Evolutionary conservation across 2,329 filamentous ascomycete species (phyloP).

Genomic region (Rachicladosporium sp.): DNA sequence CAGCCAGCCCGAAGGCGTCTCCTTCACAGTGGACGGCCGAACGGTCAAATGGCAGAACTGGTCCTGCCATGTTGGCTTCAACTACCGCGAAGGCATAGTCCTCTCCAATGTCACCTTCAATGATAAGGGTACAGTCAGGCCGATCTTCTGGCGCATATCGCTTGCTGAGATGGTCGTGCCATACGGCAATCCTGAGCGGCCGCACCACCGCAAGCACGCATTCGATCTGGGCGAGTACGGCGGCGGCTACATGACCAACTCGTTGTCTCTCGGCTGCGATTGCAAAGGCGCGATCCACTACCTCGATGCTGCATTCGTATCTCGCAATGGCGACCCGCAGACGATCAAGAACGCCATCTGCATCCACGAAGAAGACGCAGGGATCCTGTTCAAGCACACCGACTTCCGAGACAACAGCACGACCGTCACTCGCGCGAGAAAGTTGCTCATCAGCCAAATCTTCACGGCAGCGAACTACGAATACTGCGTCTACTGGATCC

Average conservation of each 20-base stretch:
- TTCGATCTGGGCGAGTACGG: slow-evolving; percentile 67
- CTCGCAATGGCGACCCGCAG: slow-evolving; percentile 33
- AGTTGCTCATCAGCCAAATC: slow-evolving; percentile 74
- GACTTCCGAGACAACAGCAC: slow-evolving; percentile 79
- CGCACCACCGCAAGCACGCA: slow-evolving; percentile 69
- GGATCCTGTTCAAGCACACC: slow-evolving; percentile 72
- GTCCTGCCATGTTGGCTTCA: slow-evolving; percentile 83
- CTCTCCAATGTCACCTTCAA: slow-evolving; percentile 79
- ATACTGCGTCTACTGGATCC: slow-evolving; percentile 73
- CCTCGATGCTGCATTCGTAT: slow-evolving; percentile 45
- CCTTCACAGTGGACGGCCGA: slow-evolving; percentile 61
- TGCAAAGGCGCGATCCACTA: slow-evolving; percentile 84
- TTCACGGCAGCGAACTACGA: slow-evolving; percentile 92
- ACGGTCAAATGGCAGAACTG: slow-evolving; percentile 79
- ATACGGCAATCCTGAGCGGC: slow-evolving; percentile 65
- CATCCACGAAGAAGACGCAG: slow-evolving; percentile 80
- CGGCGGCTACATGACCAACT: slow-evolving; percentile 9
- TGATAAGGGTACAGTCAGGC: slow-evolving; percentile 59
- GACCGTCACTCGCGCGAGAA: slow-evolving; percentile 70
- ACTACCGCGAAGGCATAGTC: slow-evolving; percentile 82
- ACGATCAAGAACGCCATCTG: slow-evolving; percentile 85
- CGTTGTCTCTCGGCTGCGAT: slow-evolving; percentile 58
- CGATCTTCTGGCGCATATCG: slow-evolving; percentile 75
- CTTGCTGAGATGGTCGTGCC: slow-evolving; percentile 86
- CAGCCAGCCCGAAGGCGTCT: slow-evolving; percentile 73